Conservation (phyloP, 352 stramenopile genomes). For the Globisporangium spinosum region DNA sequence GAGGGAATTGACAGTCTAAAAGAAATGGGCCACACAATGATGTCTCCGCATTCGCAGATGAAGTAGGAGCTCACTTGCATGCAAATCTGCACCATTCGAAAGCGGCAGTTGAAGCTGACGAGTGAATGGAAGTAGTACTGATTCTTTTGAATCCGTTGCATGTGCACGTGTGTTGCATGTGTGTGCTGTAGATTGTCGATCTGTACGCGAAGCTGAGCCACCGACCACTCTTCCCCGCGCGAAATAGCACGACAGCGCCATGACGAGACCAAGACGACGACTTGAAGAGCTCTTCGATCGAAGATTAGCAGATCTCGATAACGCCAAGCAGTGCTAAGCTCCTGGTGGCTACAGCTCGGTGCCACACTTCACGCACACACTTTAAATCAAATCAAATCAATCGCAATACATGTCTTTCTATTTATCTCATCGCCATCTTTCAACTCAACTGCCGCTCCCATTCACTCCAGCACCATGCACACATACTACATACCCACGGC, state of each 20-base stretch:
- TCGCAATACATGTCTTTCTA: not conserved
- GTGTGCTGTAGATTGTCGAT: slow-evolving; percentile 29
- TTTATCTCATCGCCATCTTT: not conserved
- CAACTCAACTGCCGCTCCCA: not conserved
- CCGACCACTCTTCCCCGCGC: slow-evolving; percentile 21
- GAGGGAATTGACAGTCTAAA: not conserved
- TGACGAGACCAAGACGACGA: not conserved
- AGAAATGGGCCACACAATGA: not conserved
- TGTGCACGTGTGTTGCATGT: not conserved
- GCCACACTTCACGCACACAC: not conserved
- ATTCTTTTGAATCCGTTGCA: not conserved
- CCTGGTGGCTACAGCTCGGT: not conserved
- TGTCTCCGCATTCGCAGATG: not conserved
- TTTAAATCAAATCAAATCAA: not conserved
- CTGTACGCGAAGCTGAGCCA: slow-evolving; percentile 36
- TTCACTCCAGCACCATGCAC: not conserved
- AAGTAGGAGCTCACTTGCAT: not conserved
- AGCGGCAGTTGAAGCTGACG: not conserved
- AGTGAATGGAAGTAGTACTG: not conserved
- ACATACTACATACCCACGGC: not conserved
- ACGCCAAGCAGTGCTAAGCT: not conserved
- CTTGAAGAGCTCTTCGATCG: not conserved
- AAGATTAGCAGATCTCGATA: too few relatives aligned
- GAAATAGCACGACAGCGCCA: not conserved
- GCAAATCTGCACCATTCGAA: not conserved